Conservation (phyloP, 2,329 filamentous ascomycete species). For the Cladosporium halotolerans region DNA sequence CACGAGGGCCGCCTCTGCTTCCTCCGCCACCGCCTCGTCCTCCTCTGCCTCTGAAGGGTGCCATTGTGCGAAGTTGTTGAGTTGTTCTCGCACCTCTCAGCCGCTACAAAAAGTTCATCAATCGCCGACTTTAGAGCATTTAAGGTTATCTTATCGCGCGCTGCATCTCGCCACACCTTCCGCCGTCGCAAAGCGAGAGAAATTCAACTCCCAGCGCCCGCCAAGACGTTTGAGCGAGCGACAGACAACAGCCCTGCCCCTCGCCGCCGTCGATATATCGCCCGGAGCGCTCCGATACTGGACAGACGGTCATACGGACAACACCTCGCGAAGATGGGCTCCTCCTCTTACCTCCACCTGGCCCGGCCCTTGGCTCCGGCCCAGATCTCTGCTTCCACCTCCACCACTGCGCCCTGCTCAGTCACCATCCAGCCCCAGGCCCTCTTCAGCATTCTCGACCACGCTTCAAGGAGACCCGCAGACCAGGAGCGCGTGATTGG, state of each 20-base stretch:
- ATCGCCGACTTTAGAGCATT: too few relatives aligned
- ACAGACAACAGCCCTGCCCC: conserved; percentile 4
- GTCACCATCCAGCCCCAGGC: conserved; percentile 93
- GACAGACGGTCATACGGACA: conserved; percentile 10
- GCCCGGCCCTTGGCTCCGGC: conserved; percentile 84
- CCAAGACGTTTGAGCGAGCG: conserved; percentile 9
- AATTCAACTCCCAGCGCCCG: conserved; percentile 3
- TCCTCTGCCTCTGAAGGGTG: conserved; percentile 25
- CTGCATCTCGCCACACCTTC: too few relatives aligned
- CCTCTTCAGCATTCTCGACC: conserved; percentile 68
- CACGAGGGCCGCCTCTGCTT: conserved; percentile 30
- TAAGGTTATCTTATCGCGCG: too few relatives aligned
- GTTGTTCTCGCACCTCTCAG: too few relatives aligned
- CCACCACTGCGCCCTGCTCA: conserved; percentile 82
- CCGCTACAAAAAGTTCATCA: too few relatives aligned
- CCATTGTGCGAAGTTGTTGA: conserved; percentile 16
- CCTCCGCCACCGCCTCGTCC: conserved; percentile 24
- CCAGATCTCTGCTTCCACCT: conserved; percentile 64
- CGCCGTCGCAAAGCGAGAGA: neutral
- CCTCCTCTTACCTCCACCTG: conserved; percentile 87
- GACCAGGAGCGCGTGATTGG: conserved; percentile 96
- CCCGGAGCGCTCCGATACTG: conserved; percentile 16
- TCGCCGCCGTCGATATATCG: conserved; percentile 8
- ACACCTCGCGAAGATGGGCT: conserved; percentile 24
- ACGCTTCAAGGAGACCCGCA: conserved; percentile 83